Evolutionary conservation across 768 basidiomycete genomes (phyloP).

Genomic region (Omphalotus guepiniiformis): DNA sequence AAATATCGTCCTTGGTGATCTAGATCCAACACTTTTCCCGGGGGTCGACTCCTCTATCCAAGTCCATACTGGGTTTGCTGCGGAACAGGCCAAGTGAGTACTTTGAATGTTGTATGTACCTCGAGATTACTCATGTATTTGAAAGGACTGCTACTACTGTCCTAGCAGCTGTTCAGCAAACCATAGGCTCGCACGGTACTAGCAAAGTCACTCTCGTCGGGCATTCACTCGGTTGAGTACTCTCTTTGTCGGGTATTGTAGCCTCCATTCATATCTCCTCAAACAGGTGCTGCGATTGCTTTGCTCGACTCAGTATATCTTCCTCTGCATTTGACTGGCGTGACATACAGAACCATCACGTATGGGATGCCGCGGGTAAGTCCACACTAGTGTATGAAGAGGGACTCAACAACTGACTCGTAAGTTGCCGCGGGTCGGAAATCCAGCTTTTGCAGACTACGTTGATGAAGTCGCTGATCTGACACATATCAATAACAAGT

Average conservation of each 20-base stretch:
- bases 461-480: conserved; percentile 52
- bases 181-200: conserved; percentile 16
- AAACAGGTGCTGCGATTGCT: conserved; percentile 33
- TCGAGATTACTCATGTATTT: conserved; percentile 26
- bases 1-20: conserved; percentile 27
- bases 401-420: too few relatives aligned
- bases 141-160: conserved; percentile 23
- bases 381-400: too few relatives aligned
- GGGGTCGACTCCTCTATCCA: conserved; percentile 37
- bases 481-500: conserved; percentile 58
- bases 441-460: conserved; percentile 55
- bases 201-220: conserved; percentile 27
- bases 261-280: neutral
- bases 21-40: conserved; percentile 44
- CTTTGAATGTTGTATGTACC: conserved; percentile 30
- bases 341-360: conserved; percentile 31
- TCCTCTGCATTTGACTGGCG: conserved; percentile 41
- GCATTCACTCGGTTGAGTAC: conserved; percentile 33
- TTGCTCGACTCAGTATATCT: conserved; percentile 51
- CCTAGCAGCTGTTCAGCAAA: conserved; percentile 24
- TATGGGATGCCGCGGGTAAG: conserved; percentile 43
- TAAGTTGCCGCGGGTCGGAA: conserved; percentile 40
- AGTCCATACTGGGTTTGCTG: conserved; percentile 45
- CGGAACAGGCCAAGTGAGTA: conserved; percentile 40
- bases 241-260: neutral